Conservation (phyloP, 2,329 filamentous ascomycete genomes). For the Penicillium digitatum region DNA sequence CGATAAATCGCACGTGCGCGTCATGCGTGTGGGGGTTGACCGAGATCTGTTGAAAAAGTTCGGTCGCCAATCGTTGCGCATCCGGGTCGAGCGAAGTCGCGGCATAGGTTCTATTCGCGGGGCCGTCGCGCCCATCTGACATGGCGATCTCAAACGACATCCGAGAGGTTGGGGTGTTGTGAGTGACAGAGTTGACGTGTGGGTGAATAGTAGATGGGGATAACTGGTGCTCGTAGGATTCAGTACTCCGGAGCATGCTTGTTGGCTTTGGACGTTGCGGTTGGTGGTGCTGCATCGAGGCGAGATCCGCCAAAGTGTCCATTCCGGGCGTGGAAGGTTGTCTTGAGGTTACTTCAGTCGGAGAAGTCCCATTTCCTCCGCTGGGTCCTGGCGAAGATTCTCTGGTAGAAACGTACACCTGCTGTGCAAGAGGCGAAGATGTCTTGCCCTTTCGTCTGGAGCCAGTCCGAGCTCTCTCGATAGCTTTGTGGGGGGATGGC, state of each 20-base stretch:
- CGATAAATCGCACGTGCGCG: slow-evolving; percentile 46
- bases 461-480: slow-evolving; percentile 36
- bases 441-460: slow-evolving; percentile 34
- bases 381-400: slow-evolving; percentile 36
- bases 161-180: slow-evolving; percentile 40
- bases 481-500: slow-evolving; percentile 35
- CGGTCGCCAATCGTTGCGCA: slow-evolving; percentile 40
- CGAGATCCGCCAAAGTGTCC: slow-evolving; percentile 48
- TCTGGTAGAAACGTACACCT: slow-evolving; percentile 39
- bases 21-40: slow-evolving; percentile 48
- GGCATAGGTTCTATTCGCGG: slow-evolving; percentile 39
- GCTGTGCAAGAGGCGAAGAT: slow-evolving; percentile 43
- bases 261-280: slow-evolving; percentile 39
- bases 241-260: slow-evolving; percentile 35
- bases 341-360: slow-evolving; percentile 35
- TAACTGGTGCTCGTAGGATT: slow-evolving; percentile 43
- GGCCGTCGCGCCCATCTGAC: slow-evolving; percentile 40
- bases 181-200: slow-evolving; percentile 36
- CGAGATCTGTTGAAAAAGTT: slow-evolving; percentile 42
- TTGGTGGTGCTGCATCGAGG: slow-evolving; percentile 47
- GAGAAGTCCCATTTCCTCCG: slow-evolving; percentile 35
- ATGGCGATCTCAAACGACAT: slow-evolving; percentile 46
- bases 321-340: slow-evolving; percentile 47
- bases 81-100: slow-evolving; percentile 42
- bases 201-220: slow-evolving; percentile 43